These are phyloP conservation scores for Saccharum hybrid DNA, from an alignment of 202 grass and related monocot genomes.

Conservation along the genomic window DNA sequence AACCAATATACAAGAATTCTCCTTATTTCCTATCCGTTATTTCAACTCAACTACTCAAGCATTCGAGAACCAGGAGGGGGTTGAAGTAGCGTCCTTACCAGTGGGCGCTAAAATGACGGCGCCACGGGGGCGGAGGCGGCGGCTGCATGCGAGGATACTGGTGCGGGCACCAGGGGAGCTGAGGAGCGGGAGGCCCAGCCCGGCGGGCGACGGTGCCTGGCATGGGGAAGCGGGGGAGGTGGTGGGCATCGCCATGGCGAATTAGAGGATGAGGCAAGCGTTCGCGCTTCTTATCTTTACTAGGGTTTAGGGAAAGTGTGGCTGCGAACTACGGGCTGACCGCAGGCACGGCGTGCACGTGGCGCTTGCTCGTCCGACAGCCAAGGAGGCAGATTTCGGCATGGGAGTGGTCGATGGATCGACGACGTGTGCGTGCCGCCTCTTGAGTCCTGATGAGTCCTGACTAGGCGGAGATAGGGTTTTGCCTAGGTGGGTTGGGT, in stretches of 20 bases:
- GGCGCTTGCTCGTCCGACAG: too few relatives aligned
- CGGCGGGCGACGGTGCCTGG: conserved; percentile 28
- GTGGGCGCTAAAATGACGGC: background rate
- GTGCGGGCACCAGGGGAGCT: conserved; percentile 16
- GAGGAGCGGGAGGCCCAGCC: conserved; percentile 29
- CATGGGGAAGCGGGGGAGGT: conserved; percentile 28
- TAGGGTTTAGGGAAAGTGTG: background rate
- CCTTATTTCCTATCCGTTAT: background rate
- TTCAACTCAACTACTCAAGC: background rate
- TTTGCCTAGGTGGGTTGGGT: too few relatives aligned
- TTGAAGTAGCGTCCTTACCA: background rate
- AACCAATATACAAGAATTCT: background rate
- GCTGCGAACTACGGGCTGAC: background rate
- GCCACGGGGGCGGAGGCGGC: background rate
- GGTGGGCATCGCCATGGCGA: conserved; percentile 43
- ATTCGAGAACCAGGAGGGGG: background rate
- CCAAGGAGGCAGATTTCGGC: too few relatives aligned
- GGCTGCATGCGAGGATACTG: conserved; percentile 12
- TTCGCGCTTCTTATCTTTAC: background rate
- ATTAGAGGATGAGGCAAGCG: background rate
- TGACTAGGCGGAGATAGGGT: too few relatives aligned
- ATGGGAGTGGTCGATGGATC: too few relatives aligned
- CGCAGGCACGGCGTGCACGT: too few relatives aligned
- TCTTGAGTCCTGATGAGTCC: too few relatives aligned
- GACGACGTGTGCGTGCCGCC: too few relatives aligned